Percentiles rank a stretch among this genome's conserved stretches.
Conservation (phyloP, 495 filamentous ascomycete species). For the Peziza echinospora region DNA sequence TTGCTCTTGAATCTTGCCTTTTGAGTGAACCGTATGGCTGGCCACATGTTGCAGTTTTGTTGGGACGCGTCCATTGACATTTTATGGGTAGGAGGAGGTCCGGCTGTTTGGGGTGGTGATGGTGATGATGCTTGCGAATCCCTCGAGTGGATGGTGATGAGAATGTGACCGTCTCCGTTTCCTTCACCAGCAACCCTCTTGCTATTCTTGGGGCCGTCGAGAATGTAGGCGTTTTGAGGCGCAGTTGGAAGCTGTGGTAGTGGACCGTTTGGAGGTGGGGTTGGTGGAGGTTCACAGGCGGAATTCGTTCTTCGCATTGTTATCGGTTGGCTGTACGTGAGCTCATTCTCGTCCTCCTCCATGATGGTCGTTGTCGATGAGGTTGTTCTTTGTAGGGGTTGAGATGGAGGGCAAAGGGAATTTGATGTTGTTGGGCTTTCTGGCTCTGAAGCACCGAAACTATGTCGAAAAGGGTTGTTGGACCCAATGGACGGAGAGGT, state of each 20-base stretch:
- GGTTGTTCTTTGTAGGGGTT: background rate
- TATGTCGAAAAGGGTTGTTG: background rate
- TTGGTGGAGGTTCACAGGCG: background rate
- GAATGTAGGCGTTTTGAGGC: background rate
- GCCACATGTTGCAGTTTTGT: conserved; percentile 11
- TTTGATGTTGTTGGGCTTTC: background rate
- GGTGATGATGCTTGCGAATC: background rate
- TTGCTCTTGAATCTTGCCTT: conserved; percentile 15
- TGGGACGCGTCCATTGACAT: background rate
- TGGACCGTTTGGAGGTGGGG: background rate
- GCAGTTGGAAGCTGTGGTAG: background rate
- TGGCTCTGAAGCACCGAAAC: background rate
- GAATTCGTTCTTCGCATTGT: background rate
- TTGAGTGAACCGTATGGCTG: conserved; percentile 14
- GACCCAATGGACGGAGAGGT: no score
- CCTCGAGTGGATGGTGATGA: background rate
- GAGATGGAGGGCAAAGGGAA: background rate
- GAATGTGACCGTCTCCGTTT: background rate
- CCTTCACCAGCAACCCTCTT: background rate
- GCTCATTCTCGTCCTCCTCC: background rate
- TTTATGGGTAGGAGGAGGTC: background rate
- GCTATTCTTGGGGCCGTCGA: background rate
- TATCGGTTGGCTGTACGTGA: background rate
- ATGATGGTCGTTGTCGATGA: background rate
- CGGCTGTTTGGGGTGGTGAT: background rate